These are phyloP conservation scores for Sclerotinia glacialis DNA, from an alignment of 2,329 filamentous ascomycete species.

Conservation along the genomic window DNA sequence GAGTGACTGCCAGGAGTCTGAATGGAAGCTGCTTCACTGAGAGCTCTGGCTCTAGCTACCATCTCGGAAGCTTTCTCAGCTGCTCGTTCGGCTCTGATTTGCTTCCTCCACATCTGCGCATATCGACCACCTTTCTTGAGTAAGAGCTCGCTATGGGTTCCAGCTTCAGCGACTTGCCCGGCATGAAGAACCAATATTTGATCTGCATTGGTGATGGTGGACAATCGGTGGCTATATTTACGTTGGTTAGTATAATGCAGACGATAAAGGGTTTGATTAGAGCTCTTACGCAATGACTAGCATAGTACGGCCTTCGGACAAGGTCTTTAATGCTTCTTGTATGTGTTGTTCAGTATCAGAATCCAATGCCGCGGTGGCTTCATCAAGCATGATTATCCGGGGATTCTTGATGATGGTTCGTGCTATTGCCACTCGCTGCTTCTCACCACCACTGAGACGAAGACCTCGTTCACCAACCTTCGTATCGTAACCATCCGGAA, in stretches of 20 bases:
- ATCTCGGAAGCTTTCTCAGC: slow-evolving; percentile 52
- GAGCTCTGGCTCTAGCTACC: slow-evolving; percentile 37
- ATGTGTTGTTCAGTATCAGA: slow-evolving; percentile 93
- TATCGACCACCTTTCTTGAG: slow-evolving; percentile 71
- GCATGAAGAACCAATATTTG: slow-evolving; percentile 80
- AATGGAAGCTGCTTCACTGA: slow-evolving; percentile 33
- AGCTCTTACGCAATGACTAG: slow-evolving; percentile 82
- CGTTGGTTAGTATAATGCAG: slow-evolving; percentile 73
- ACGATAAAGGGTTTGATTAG: slow-evolving; percentile 47
- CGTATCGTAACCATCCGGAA: slow-evolving; percentile 84
- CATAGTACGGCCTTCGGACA: slow-evolving; percentile 84
- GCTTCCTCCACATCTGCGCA: slow-evolving; percentile 81
- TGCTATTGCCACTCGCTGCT: slow-evolving; percentile 90
- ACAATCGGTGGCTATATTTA: slow-evolving; percentile 67
- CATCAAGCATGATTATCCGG: slow-evolving; percentile 87
- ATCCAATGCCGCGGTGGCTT: slow-evolving; percentile 88
- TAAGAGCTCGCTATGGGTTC: slow-evolving; percentile 75
- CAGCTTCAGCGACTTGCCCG: slow-evolving; percentile 73
- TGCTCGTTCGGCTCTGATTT: slow-evolving; percentile 74
- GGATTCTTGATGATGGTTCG: slow-evolving; percentile 91
- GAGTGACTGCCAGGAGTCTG: slow-evolving; percentile 29
- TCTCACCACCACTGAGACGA: slow-evolving; percentile 84
- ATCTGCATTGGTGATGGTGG: slow-evolving; percentile 87
- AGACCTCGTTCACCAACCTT: slow-evolving; percentile 89
- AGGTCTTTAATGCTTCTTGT: slow-evolving; percentile 76